A percentile compares a stretch with the other conserved stretches of the same genome.
Conservation (phyloP, 2,329 filamentous ascomycete genomes). For the Escovopsis sp. region DNA sequence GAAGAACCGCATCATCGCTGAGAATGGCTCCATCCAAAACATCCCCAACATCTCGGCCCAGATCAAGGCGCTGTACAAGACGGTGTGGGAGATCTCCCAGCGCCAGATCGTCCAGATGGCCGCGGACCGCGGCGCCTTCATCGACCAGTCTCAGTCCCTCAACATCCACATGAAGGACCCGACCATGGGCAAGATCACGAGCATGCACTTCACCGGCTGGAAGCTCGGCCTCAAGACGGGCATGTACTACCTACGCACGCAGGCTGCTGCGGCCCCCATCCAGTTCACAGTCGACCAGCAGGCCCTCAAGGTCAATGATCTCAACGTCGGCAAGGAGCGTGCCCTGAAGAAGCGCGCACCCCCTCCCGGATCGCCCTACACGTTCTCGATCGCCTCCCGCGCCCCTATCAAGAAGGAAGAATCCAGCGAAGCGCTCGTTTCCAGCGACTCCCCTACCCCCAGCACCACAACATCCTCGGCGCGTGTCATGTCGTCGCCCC, state of each 20-base stretch:
- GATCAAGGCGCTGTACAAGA: conserved; percentile 97
- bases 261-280: conserved; percentile 90
- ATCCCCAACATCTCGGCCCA: conserved; percentile 93
- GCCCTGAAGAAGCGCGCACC: conserved; percentile 55
- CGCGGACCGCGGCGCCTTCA: conserved; percentile 93
- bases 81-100: conserved; percentile 98
- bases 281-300: conserved; percentile 99
- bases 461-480: conserved; percentile 44
- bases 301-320: conserved; percentile 76
- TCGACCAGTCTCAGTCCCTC: conserved; percentile 96
- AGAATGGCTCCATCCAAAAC: conserved; percentile 89
- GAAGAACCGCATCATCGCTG: conserved; percentile 99
- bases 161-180: conserved; percentile 99
- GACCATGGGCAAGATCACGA: conserved; percentile 99
- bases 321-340: conserved; percentile 52
- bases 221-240: conserved; percentile 98
- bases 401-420: conserved; percentile 45
- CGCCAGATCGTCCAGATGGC: conserved; percentile 94
- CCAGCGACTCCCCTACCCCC: conserved; percentile 35
- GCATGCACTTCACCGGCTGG: conserved; percentile 99
- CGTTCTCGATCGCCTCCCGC: conserved; percentile 42
- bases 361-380: conserved; percentile 38
- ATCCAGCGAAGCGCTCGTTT: conserved; percentile 19
- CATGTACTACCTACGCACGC: conserved; percentile 99
- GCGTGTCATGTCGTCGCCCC: conserved; percentile 38